Evolutionary conservation across 257 asterid genomes (phyloP).

Genomic region (Osmanthus fragrans): DNA sequence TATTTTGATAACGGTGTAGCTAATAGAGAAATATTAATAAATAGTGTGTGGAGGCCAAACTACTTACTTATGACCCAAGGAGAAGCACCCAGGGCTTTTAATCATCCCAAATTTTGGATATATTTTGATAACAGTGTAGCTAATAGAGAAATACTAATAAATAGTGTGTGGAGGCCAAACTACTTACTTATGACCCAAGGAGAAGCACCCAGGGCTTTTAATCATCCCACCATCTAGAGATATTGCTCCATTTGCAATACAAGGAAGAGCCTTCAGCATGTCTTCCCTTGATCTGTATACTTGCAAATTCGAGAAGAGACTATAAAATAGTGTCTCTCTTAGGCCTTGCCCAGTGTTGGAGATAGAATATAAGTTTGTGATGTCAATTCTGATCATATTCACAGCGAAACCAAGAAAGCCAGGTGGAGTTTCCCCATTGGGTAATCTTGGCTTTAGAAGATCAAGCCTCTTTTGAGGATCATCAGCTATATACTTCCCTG

Average conservation of each 20-base stretch:
- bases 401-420: constrained; percentile 97
- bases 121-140: too few species aligned
- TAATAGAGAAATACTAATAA: too few species aligned
- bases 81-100: constrained; percentile 41
- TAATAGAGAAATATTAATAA: background rate
- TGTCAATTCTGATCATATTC: constrained; percentile 72
- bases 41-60: constrained; percentile 13
- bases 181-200: constrained; percentile 60
- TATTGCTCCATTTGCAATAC: constrained; percentile 61
- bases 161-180: constrained; percentile 21
- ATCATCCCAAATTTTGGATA: too few species aligned
- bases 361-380: constrained; percentile 34
- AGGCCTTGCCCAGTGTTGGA: constrained; percentile 54
- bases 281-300: constrained; percentile 80
- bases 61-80: constrained; percentile 60
- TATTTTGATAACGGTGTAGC: background rate
- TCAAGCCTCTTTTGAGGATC: constrained; percentile 82
- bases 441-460: constrained; percentile 60
- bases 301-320: constrained; percentile 72
- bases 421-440: constrained; percentile 63
- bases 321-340: constrained; percentile 87
- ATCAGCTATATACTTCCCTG: constrained; percentile 59
- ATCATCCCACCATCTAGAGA: constrained; percentile 91
- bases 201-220: constrained; percentile 41
- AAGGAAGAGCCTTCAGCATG: constrained; percentile 63